Evolutionary conservation across 2,329 filamentous ascomycete genomes (phyloP), one percentile per base, ranked within the genome.

Genomic region (Botrytis tulipae): DNA sequence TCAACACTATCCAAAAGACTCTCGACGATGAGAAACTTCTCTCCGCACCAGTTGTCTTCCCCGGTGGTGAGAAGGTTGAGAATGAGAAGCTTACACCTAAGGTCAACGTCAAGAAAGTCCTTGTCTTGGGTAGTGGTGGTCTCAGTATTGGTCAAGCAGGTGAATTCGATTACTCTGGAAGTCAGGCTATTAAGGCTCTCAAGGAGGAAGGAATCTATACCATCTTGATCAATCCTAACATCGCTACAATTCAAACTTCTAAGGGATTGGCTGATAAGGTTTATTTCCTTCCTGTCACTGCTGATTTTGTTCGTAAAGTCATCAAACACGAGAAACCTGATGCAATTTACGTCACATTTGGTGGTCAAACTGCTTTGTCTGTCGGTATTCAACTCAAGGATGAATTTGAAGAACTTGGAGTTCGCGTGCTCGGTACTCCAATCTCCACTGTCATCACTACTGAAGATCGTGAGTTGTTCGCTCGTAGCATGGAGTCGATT

Each of bases 81-180:
- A 97, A 97, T 80, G 87, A 91, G 81, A 89, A 86, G 78, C 85
- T 90, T 20, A 88, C 95, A 79, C 95, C 95, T 22, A 90, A 90
- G 71, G 93, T 98, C 60, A 90, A 97, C 82, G 94, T 98, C 77
- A 97, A 97, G 87, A 98, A 98, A 86, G 95, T 98, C 70, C 86
- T 98, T 76, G 95, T 98, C 79, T 97, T 98, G 86, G 95, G 95
- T 74, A 95, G 92, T 85, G 95, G 95, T 85, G 95, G 95, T 84
- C 88, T 98, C 78, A 94, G 93, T 83, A 98, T 98, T 89, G 95
- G 95, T 77, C 95, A 98, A 85, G 95, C 95, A 77, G 95, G 95
- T 85, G 95, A 98, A 86, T 98, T 98, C 80, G 95, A 98, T 85
- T 98, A 98, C 84, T 98, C 96, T 83, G 95, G 94, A 97, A 75